Percentiles rank a stretch among this genome's conserved stretches.
These are phyloP conservation scores for Chalara sp. DNA, from an alignment of 2,329 filamentous ascomycete species.

Conservation along the genomic window DNA sequence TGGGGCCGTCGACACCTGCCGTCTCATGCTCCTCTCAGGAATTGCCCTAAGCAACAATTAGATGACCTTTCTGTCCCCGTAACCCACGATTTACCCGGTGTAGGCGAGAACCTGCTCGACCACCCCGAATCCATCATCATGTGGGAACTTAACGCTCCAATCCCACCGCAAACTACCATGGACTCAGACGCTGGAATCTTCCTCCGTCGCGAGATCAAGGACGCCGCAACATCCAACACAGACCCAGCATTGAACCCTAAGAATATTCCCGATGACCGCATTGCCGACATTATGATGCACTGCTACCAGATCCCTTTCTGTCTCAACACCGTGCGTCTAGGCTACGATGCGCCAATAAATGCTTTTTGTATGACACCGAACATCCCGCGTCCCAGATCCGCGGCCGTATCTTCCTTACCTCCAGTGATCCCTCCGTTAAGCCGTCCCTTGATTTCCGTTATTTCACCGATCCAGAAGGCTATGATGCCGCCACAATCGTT, in stretches of 20 bases:
- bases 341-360: constrained; percentile 48
- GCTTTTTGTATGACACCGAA: constrained; percentile 49
- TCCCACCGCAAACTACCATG: constrained; percentile 32
- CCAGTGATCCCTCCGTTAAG: constrained; percentile 32
- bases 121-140: constrained; percentile 40
- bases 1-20: constrained; percentile 31
- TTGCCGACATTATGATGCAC: constrained; percentile 91
- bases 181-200: constrained; percentile 56
- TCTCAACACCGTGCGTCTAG: constrained; percentile 75
- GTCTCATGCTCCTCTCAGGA: constrained; percentile 33
- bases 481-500: constrained; percentile 43
- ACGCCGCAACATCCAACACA: constrained; percentile 50
- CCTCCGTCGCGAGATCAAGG: constrained; percentile 67
- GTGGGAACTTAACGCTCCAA: constrained; percentile 35
- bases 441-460: constrained; percentile 49
- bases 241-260: constrained; percentile 30
- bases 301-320: constrained; percentile 94
- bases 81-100: constrained; percentile 25
- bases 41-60: constrained; percentile 27
- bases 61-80: constrained; percentile 25
- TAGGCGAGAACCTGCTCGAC: constrained; percentile 30
- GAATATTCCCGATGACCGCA: constrained; percentile 56
- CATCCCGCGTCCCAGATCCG: constrained; percentile 56
- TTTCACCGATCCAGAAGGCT: constrained; percentile 48
- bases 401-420: constrained; percentile 50